Conservation (phyloP, 352 stramenopile genomes). For the Pythium brachiatum region DNA sequence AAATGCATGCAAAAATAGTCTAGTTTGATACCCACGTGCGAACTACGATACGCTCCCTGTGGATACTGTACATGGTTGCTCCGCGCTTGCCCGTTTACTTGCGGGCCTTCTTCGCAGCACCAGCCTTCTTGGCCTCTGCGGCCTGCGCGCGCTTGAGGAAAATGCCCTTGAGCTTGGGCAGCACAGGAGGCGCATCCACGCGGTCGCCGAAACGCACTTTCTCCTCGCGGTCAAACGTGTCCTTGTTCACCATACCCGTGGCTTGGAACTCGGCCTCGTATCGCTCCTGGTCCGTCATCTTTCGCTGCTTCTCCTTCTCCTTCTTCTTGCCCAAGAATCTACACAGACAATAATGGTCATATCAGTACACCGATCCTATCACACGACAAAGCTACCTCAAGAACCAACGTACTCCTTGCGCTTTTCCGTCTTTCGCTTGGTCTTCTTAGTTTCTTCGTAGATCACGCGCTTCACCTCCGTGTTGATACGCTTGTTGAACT, state of each 20-base stretch:
- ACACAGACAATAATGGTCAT: constrained; percentile 1
- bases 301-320: constrained; percentile 65
- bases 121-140: constrained; percentile 25
- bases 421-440: constrained; percentile 66
- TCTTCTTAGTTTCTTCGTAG: constrained; percentile 82
- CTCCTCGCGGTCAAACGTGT: constrained; percentile 66
- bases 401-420: constrained; percentile 46
- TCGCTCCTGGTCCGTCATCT: constrained; percentile 79
- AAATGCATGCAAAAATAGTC: neutral
- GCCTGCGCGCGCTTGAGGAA: constrained; percentile 76
- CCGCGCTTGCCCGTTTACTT: constrained; percentile 13
- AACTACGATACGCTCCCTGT: neutral
- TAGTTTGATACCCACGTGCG: neutral
- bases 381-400: neutral
- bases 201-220: constrained; percentile 72
- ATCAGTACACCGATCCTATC: constrained; percentile 2
- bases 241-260: constrained; percentile 61
- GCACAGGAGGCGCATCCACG: constrained; percentile 75
- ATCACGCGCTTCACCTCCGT: constrained; percentile 82
- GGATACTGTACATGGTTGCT: neutral
- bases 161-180: constrained; percentile 79
- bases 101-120: constrained; percentile 7
- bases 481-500: constrained; percentile 85
- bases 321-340: constrained; percentile 78
- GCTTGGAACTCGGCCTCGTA: constrained; percentile 78